These are phyloP conservation scores for Teratosphaeria gauchensis DNA, from an alignment of 2,329 filamentous ascomycete genomes.

Conservation along the genomic window DNA sequence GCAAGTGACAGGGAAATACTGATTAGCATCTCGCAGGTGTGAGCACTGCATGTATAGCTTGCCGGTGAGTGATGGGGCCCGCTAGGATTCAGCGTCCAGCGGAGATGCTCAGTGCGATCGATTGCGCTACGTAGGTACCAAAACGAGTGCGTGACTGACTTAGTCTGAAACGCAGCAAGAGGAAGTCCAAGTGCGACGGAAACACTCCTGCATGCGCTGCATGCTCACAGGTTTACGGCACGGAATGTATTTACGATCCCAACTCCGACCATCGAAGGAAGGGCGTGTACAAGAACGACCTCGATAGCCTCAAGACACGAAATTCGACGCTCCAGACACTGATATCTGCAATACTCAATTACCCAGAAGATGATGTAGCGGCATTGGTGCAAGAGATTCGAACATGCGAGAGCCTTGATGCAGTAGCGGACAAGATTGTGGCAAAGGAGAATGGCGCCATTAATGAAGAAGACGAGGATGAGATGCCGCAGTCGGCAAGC, in stretches of 20 bases:
- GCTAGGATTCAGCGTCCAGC: background rate
- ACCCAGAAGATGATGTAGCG: constrained; percentile 74
- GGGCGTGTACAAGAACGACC: constrained; percentile 91
- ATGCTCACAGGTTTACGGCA: constrained; percentile 88
- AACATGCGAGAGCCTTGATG: constrained; percentile 66
- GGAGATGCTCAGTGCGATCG: background rate
- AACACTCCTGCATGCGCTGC: constrained; percentile 85
- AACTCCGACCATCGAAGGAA: constrained; percentile 94
- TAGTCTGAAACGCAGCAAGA: constrained; percentile 16
- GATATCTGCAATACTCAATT: constrained; percentile 85
- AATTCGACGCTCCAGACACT: constrained; percentile 86
- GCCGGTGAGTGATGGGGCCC: constrained; percentile 9
- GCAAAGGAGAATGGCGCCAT: constrained; percentile 42
- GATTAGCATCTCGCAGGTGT: constrained; percentile 9
- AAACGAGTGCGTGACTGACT: constrained; percentile 2
- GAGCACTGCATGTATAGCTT: constrained; percentile 24
- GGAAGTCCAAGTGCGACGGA: constrained; percentile 61
- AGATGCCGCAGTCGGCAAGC: constrained; percentile 19
- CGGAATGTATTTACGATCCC: constrained; percentile 87
- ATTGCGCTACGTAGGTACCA: background rate
- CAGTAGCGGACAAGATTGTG: constrained; percentile 51
- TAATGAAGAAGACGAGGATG: constrained; percentile 35
- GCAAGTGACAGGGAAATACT: background rate
- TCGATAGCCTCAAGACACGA: constrained; percentile 75
- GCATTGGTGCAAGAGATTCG: constrained; percentile 78